Evolutionary conservation across 106 monocot genomes (phyloP), one percentile per base, ranked within the genome.

Genomic region (Posidonia australis): DNA sequence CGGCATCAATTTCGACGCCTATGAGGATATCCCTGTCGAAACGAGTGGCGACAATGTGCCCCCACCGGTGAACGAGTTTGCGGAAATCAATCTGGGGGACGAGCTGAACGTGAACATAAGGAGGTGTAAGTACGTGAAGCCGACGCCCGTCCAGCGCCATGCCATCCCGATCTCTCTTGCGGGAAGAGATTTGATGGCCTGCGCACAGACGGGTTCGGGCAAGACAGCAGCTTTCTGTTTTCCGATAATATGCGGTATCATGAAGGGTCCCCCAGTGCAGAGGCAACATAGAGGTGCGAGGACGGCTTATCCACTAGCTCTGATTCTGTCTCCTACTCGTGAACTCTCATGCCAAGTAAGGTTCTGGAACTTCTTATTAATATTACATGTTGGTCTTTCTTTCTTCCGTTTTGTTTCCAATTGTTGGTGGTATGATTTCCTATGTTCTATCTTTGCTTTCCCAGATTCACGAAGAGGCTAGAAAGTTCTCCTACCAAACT

Each of bases 151-250:
- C 12, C 96, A 98, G 77, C 75, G 90, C 11, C 82, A 98, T 79
- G 85, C 96, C 0, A 98, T 98, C 10, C 90, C 96, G 0, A 98
- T 98, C 44, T 78, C 87, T 13, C 80, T 85, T 23, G 82, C 70
- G 0, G 96, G 96, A 19, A 65, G 96, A 46, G 96, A 98, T 72
- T 73, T 98, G 21, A 98, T 98, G 96, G 96, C 96, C 0, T 90
- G 96, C 68, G 96, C 96, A 32, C 96, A 91, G 82, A 98, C 96
- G 7, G 96, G 96, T 10, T 98, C 96, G 0, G 96, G 96, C 3
- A 98, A 98, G 78, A 98, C 90, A 0, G 96, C 96, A 4, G 96
- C 96, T 41, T 98, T 98, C 67, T 98, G 96, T 72, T 98, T 98
- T 45, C 96, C 96, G 0, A 98, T 98, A 41, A 98, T 98, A 42